Evolutionary conservation across 768 basidiomycete species (phyloP).

Genomic region (Kwoniella mangroviensis): DNA sequence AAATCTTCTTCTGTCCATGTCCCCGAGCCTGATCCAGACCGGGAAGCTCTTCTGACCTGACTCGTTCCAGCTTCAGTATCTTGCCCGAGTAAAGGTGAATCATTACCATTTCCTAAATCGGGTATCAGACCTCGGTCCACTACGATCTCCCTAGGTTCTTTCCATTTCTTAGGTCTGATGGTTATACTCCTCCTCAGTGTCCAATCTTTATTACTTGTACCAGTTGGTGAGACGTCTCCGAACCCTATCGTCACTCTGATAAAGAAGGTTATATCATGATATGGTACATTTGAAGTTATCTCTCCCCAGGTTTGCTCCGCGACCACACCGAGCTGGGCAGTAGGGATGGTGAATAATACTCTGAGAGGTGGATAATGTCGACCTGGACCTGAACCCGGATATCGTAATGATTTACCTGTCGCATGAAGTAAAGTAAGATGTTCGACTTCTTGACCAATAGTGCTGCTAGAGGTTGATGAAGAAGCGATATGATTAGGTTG

Average conservation of each 20-base stretch:
- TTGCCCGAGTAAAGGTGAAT: background rate
- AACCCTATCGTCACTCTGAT: conserved; percentile 77
- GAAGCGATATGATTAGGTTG: conserved; percentile 1
- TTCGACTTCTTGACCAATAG: no score
- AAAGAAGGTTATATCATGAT: conserved; percentile 80
- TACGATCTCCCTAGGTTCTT: conserved; percentile 33
- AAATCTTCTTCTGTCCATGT: conserved; percentile 42
- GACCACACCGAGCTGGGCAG: conserved; percentile 57
- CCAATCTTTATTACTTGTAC: conserved; percentile 25
- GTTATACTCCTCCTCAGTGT: conserved; percentile 29
- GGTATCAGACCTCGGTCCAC: conserved; percentile 34
- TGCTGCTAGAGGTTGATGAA: no score
- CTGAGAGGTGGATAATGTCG: conserved; percentile 68
- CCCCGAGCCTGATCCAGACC: background rate
- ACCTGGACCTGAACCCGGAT: conserved; percentile 67
- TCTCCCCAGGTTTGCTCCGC: conserved; percentile 67
- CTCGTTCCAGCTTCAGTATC: background rate
- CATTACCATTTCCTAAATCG: conserved; percentile 16
- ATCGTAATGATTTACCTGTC: conserved; percentile 89
- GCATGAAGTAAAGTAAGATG: conserved; percentile 67
- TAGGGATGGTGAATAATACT: conserved; percentile 74
- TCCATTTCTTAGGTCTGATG: conserved; percentile 41
- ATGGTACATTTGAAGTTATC: conserved; percentile 77
- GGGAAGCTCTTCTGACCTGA: background rate
- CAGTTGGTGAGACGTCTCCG: conserved; percentile 30